phyloP scores from a whole-genome alignment of 345 rosid genomes.

The Pugionium dolabratum region DNA sequence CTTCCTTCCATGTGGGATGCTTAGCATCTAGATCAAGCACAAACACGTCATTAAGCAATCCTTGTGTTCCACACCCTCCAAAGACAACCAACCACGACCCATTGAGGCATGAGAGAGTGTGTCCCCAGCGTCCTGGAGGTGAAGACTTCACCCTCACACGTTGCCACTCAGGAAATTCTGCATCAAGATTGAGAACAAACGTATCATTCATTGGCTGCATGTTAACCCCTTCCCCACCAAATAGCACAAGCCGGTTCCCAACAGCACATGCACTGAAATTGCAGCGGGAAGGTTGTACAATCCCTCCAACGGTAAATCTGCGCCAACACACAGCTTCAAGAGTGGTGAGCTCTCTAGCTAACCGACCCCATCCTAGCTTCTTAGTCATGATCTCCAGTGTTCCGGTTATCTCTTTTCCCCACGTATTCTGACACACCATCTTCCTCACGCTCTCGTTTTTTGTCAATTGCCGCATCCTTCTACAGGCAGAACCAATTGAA shows the following conservation, averaged over 20 bases:
- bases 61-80: slow-evolving; percentile 89
- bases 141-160: slow-evolving; percentile 68
- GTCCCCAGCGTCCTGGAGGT: slow-evolving; percentile 97
- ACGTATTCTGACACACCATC: slow-evolving; percentile 93
- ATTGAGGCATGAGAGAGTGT: slow-evolving; percentile 76
- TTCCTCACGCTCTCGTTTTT: slow-evolving; percentile 82
- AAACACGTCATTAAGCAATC: slow-evolving; percentile 84
- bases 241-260: slow-evolving; percentile 79
- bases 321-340: slow-evolving; percentile 93
- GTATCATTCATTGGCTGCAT: slow-evolving; percentile 98
- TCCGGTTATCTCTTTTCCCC: slow-evolving; percentile 93
- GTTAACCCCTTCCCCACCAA: slow-evolving; percentile 95
- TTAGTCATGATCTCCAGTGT: slow-evolving; percentile 77
- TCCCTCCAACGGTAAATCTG: slow-evolving; percentile 78
- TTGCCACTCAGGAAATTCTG: slow-evolving; percentile 74
- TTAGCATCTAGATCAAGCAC: slow-evolving; percentile 89
- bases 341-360: slow-evolving; percentile 86
- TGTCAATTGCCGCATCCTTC: slow-evolving; percentile 71
- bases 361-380: slow-evolving; percentile 88
- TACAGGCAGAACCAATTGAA: slow-evolving; percentile 83
- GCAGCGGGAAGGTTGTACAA: slow-evolving; percentile 87
- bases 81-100: slow-evolving; percentile 87
- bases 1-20: slow-evolving; percentile 90
- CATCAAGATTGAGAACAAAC: slow-evolving; percentile 85
- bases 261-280: slow-evolving; percentile 95